phyloP scores from a whole-genome alignment of 2,329 filamentous ascomycete species.

The Clarireedia monteithiana region DNA sequence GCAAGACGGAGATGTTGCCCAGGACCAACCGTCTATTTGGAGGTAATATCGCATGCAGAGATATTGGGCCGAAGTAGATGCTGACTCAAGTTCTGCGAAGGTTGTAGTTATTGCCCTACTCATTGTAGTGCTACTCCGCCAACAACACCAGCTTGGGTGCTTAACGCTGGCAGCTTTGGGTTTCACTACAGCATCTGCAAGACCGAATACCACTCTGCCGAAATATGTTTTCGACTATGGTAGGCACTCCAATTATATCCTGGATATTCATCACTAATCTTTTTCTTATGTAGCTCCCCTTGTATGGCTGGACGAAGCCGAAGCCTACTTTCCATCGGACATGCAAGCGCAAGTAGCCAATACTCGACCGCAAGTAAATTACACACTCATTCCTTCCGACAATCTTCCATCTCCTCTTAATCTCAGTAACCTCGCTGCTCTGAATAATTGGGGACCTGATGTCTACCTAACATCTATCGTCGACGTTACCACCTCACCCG shows the following conservation, averaged over 20 bases:
- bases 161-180: slow-evolving; percentile 1
- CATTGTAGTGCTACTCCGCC: slow-evolving; percentile 1
- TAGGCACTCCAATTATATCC: slow-evolving; percentile 16
- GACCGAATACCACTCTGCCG: slow-evolving; percentile 28
- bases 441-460: slow-evolving; percentile 35
- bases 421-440: slow-evolving; percentile 38
- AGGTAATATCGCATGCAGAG: slow-evolving; percentile 8
- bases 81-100: slow-evolving; percentile 7
- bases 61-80: slow-evolving; percentile 11
- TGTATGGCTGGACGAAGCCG: slow-evolving; percentile 41
- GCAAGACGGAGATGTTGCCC: slow-evolving; percentile 2
- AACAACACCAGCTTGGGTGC: slow-evolving; percentile 2
- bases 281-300: slow-evolving; percentile 35
- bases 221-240: slow-evolving; percentile 39
- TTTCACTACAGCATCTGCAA: background rate
- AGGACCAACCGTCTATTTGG: slow-evolving; percentile 10
- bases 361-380: slow-evolving; percentile 38
- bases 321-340: slow-evolving; percentile 42
- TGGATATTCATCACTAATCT: background rate
- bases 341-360: slow-evolving; percentile 38
- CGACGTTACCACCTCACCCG: slow-evolving; percentile 38
- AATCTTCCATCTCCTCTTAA: slow-evolving; percentile 32
- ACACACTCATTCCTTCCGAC: slow-evolving; percentile 32
- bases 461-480: slow-evolving; percentile 42
- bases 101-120: slow-evolving; percentile 5